Evolutionary conservation across 1,284 basidiomycete species (phyloP).

Genomic region (Leccinum cinnamomeum): DNA sequence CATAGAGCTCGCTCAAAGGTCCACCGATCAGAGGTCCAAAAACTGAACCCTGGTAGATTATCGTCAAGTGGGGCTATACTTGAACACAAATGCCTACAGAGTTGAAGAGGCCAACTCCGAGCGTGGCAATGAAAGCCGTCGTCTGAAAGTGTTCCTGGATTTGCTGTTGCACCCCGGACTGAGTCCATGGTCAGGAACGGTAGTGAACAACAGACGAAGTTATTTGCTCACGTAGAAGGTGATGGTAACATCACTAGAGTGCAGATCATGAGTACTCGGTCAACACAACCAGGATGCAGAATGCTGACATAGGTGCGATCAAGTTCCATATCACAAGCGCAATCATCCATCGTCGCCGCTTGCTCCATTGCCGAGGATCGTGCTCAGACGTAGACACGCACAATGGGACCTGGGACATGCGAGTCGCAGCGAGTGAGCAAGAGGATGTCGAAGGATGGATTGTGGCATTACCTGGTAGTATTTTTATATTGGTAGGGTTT

Average conservation of each 20-base stretch:
- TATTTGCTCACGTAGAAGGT: slow-evolving; percentile 28
- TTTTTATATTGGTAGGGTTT: slow-evolving; percentile 12
- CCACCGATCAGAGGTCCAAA: slow-evolving; percentile 31
- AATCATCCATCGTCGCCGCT: slow-evolving; percentile 27
- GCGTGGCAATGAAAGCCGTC: slow-evolving; percentile 20
- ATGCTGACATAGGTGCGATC: slow-evolving; percentile 27
- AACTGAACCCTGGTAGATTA: slow-evolving; percentile 19
- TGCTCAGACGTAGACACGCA: slow-evolving; percentile 18
- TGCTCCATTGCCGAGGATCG: slow-evolving; percentile 31
- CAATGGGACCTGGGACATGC: slow-evolving; percentile 25
- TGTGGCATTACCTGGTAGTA: neutral
- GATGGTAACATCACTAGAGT: slow-evolving; percentile 22
- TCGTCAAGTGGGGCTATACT: neutral
- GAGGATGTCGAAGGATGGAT: slow-evolving; percentile 6
- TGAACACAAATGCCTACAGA: slow-evolving; percentile 17
- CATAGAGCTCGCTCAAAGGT: slow-evolving; percentile 30
- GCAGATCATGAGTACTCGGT: slow-evolving; percentile 7
- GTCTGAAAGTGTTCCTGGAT: slow-evolving; percentile 27
- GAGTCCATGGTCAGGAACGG: neutral
- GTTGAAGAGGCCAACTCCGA: slow-evolving; percentile 30
- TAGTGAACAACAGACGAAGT: neutral
- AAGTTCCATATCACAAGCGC: slow-evolving; percentile 28
- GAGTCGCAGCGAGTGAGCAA: neutral
- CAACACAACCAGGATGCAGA: slow-evolving; percentile 2
- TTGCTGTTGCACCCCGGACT: slow-evolving; percentile 32